Base-by-base conservation (phyloP, 2,329 filamentous ascomycete genomes). In the Pseudogymnoascus sp. region DNA sequence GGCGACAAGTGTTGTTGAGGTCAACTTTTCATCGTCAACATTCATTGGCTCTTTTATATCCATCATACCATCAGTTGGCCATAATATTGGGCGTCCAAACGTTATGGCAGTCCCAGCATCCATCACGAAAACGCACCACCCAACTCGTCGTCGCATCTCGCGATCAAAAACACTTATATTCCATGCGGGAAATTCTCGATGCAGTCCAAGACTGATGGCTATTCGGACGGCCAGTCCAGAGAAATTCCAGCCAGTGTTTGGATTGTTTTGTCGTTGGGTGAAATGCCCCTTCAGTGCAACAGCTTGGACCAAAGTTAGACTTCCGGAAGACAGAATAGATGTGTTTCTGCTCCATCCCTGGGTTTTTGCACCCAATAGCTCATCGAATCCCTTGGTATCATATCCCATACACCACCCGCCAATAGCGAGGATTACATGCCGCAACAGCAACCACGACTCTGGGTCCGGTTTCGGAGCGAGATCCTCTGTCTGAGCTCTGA, bases 161-260 rank as follows among this genome's bases (percentile, higher is more conserved):
- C 72, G 70, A 44, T 73, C 72, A 12, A 75, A 69, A 8, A 71
- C 66, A 37, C 67, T 70, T 59, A 73, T 72, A 31, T 70, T 66
- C 70, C 70, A 73, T 14, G 70, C 71, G 1, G 72, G 71, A 8
- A 76, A 69, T 63, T 80, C 78, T 7, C 76, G 74, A 65, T 80
- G 78, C 0, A 81, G 72, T 0, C 79, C 78, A 14, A 80, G 67
- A 1, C 78, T 77, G 11, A 80, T 72, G 0, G 78, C 78, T 73
- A 80, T 77, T n/a, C 78, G 73, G 4, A 76, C 73, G 4, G 78
- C 79, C 14, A 80, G 74, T 2, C 78, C 79, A 25, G 79, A 73
- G 50, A 78, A 78, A 64, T 79, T 80, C 62, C 77, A 80, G 5
- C 78, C 77, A 0, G 77, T 80, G 63, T 80, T 80, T 10, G 78